Base-by-base conservation (phyloP, 306 rosid species). In the Ormosia semicastrata region DNA sequence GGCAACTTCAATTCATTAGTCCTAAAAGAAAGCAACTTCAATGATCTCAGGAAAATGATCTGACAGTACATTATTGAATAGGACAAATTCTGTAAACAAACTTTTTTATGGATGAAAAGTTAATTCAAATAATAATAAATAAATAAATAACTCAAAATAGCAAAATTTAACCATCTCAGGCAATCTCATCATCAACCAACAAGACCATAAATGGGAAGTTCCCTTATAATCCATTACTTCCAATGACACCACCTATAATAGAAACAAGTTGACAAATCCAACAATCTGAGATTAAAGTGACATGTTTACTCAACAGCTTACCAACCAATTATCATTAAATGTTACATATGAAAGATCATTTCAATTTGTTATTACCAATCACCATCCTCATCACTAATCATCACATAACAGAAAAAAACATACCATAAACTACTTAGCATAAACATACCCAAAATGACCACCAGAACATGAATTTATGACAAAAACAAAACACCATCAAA, bases 211-310 rank as follows among this genome's bases (percentile, higher is more conserved):
- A 64, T 62, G 69, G 71, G 3, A 86, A 76, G 36, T 52, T 50
- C 81, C 82, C 74, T 69, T 52, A 7, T 29, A 73, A 39, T 64
- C 71, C 46, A 47, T 47, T 57, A n/a, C 70, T 33, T 49, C 34
- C 71, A 47, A 7, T 18, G 43, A 57, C 58, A 47, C 34, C 47
- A 40, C 59, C 74, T 43, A 71, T 30, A 47, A 63, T 18, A 50
- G 72, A 44, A 77, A 84, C 62, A 66, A 49, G 57, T 71, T 14
- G 63, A 34, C 79, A 79, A 69, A 69, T 39, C 76, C 66, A 87
- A 36, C 60, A 41, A 66, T 46, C 71, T 73, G 14, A 40, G 52
- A 72, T 64, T 66, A 39, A 46, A 66, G 30, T 29, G 9, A 41
- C 60, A 77, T 29, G 40, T 72, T 58, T 5, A 64, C n/a, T 12